Conservation (phyloP, 148 eudicot genomes). For the Nepenthes mirabilis region DNA sequence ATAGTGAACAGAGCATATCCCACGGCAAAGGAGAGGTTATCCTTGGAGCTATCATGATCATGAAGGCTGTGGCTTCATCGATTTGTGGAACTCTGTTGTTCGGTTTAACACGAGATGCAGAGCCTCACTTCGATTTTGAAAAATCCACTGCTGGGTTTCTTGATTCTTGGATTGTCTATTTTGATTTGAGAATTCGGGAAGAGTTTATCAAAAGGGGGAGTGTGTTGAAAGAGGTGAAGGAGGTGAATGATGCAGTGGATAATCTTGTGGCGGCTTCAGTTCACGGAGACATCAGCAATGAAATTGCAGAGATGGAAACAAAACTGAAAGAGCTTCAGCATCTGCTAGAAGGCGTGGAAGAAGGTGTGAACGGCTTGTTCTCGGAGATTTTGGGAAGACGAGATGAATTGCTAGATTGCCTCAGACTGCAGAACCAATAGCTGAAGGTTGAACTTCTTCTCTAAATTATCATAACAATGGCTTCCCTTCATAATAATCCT, state of each 20-base stretch:
- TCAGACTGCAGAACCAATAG: conserved; percentile 11
- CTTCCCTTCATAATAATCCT: too few relatives aligned
- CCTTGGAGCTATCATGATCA: conserved; percentile 28
- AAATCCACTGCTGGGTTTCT: neutral
- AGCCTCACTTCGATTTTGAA: neutral
- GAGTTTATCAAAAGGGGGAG: conserved; percentile 5
- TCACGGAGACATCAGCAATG: neutral
- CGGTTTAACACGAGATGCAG: conserved; percentile 27
- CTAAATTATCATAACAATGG: too few relatives aligned
- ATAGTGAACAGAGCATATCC: neutral
- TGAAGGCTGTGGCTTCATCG: conserved; percentile 26
- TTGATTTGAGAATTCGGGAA: conserved; percentile 11
- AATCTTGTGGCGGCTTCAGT: conserved; percentile 7
- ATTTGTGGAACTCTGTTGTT: conserved; percentile 29
- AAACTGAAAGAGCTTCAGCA: conserved; percentile 23
- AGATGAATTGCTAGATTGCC: conserved; percentile 26
- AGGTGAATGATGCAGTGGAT: conserved; percentile 24
- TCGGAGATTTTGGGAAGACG: conserved; percentile 30
- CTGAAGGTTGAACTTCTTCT: too few relatives aligned
- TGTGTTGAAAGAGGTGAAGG: conserved; percentile 29
- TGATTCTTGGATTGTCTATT: conserved; percentile 8
- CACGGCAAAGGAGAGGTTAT: conserved; percentile 7
- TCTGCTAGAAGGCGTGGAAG: conserved; percentile 18
- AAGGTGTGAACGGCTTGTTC: conserved; percentile 25
- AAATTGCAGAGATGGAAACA: conserved; percentile 14